phyloP scores from a whole-genome alignment of 1,284 basidiomycete genomes.

The Microbotryomycetes sp. region DNA sequence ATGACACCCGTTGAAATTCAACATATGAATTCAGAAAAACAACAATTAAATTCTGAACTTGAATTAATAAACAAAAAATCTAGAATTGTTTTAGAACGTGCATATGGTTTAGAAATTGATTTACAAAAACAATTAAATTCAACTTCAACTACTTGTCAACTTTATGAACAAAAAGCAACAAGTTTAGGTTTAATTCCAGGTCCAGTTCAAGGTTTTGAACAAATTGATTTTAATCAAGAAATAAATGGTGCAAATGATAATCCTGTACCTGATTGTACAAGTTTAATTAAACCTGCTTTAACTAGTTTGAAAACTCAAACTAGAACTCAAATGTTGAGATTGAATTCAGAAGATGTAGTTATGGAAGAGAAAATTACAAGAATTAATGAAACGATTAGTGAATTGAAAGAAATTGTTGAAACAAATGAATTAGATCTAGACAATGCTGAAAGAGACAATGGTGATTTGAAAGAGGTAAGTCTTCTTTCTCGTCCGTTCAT shows the following conservation, averaged over 20 bases:
- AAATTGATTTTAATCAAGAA: conserved; percentile 36
- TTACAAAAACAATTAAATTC: conserved; percentile 23
- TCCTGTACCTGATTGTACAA: conserved; percentile 35
- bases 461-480: conserved; percentile 33
- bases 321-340: conserved; percentile 9
- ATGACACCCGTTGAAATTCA: conserved; percentile 36
- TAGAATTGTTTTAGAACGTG: conserved; percentile 9
- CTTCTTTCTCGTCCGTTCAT: neutral
- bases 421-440: conserved; percentile 24
- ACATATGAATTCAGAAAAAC: conserved; percentile 28
- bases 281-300: conserved; percentile 34
- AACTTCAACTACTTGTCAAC: conserved; percentile 18
- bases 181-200: conserved; percentile 31
- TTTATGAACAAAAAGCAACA: conserved; percentile 31
- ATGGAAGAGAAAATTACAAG: conserved; percentile 18
- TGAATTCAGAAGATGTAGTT: neutral
- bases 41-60: conserved; percentile 4
- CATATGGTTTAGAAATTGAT: conserved; percentile 31
- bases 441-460: conserved; percentile 30
- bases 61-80: conserved; percentile 7
- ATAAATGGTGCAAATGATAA: conserved; percentile 32
- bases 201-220: conserved; percentile 28
- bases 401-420: conserved; percentile 24
- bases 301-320: conserved; percentile 24
- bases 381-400: conserved; percentile 27